Percentiles rank a stretch among this genome's conserved stretches.
Conservation (phyloP, 1,284 basidiomycete genomes). For the Ustilago curta region DNA sequence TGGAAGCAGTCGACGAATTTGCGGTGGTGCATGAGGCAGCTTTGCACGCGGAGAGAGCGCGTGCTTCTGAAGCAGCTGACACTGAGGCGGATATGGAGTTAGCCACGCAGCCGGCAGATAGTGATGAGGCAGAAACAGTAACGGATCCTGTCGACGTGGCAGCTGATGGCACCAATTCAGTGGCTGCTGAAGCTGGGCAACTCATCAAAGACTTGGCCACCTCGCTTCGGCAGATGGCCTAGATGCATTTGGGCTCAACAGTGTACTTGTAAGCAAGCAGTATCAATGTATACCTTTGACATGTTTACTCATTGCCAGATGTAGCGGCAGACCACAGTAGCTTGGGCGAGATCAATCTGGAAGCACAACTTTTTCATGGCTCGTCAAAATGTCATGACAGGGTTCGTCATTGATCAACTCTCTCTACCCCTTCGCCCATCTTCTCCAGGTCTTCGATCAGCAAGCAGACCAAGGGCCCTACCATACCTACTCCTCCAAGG, state of each 20-base stretch:
- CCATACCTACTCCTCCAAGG: conserved; percentile 19
- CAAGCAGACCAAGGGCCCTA: conserved; percentile 20
- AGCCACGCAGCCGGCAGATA: conserved; percentile 74
- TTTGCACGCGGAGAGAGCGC: conserved; percentile 10
- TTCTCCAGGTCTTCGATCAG: conserved; percentile 28
- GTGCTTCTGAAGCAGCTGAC: conserved; percentile 87
- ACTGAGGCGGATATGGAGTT: conserved; percentile 75
- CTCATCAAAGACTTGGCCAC: conserved; percentile 47
- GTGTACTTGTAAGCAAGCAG: neutral
- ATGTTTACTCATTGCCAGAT: neutral
- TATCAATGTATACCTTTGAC: neutral
- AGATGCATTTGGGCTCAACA: neutral
- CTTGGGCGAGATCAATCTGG: too few species aligned
- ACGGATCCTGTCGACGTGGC: neutral
- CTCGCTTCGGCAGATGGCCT: conserved; percentile 32
- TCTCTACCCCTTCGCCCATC: neutral
- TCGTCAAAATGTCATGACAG: neutral
- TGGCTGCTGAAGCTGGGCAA: conserved; percentile 38
- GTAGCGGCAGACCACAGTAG: too few species aligned
- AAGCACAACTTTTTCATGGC: neutral
- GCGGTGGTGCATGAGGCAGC: conserved; percentile 39
- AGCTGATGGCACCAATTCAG: conserved; percentile 10
- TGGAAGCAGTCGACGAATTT: conserved; percentile 51
- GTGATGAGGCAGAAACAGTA: neutral
- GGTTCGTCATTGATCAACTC: neutral